Evolutionary conservation across 176 grass and related monocot species (phyloP), one percentile per base, ranked within the genome.

Genomic region (Aechmea fasciata): DNA sequence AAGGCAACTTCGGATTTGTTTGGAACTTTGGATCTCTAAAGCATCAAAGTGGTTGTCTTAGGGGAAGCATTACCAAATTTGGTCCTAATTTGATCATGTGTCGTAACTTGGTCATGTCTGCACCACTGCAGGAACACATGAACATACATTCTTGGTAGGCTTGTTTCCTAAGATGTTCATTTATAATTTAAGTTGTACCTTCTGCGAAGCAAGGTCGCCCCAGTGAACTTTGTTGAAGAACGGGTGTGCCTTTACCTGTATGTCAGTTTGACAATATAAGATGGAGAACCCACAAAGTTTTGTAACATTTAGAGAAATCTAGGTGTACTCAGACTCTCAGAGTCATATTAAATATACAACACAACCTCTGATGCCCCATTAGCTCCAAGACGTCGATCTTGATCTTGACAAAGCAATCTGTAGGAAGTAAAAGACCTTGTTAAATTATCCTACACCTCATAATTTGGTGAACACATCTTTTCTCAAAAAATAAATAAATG

Each of bases 201-300:
- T 77, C 66, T 77, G 73, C 17, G 65, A 72, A n/a, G 67, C 54
- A 12, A 77, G 18, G 57, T 66, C 72, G 52, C 71, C 19, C 80
- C 80, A 83, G 59, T 83, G 69, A 65, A 83, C 22, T 47, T 77
- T 74, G 41, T 71, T 66, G 23, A 83, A 83, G 61, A 83, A 83
- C 2, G 23, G 59, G 51, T 83, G 80, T 28, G 66, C 73, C 72
- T 83, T 83, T 65, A 83, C 80, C 80, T 83, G 73, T 67, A 76
- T 67, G 55, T 65, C 76, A 18, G 76, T 71, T 71, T 66, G 24
- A 51, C 3, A 65, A 69, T 8, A 70, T 9, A 26, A 11, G 49
- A 26, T 26, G 25, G 20, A 53, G 52, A 70, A 70, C 51, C 2
- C 22, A 2, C 19, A 53, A 69, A 25, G 23, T 52, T 53, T 9